A percentile compares a stretch with the other conserved stretches of the same genome.
phyloP scores from a whole-genome alignment of 148 eudicot genomes.

The Amaranthus palmeri region DNA sequence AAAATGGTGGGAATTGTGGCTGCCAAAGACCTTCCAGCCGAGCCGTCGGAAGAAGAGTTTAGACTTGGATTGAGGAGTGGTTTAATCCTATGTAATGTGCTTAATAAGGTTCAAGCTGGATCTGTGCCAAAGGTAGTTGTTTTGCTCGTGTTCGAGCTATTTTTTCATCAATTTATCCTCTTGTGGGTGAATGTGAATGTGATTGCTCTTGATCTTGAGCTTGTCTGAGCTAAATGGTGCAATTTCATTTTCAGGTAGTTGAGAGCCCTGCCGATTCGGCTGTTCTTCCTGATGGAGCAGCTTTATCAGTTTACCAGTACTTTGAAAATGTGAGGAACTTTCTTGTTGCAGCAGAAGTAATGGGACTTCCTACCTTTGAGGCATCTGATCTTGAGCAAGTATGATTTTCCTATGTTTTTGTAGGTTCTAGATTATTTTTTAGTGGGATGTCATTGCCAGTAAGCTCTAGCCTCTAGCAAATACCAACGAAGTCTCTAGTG shows the following conservation, averaged over 20 bases:
- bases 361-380: slow-evolving; percentile 91
- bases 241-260: slow-evolving; percentile 54
- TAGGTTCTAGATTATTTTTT: background rate
- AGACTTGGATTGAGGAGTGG: slow-evolving; percentile 86
- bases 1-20: slow-evolving; percentile 88
- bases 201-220: background rate
- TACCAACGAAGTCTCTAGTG: too few relatives aligned
- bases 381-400: slow-evolving; percentile 98
- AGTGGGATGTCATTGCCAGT: too few relatives aligned
- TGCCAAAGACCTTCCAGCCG: slow-evolving; percentile 82
- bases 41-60: slow-evolving; percentile 90
- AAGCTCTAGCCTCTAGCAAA: too few relatives aligned
- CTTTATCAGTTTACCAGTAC: slow-evolving; percentile 89
- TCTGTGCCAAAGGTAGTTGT: slow-evolving; percentile 63
- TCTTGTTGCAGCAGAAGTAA: slow-evolving; percentile 71
- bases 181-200: background rate
- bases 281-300: slow-evolving; percentile 85
- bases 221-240: background rate
- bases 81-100: slow-evolving; percentile 73
- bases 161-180: background rate
- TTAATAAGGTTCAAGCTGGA: slow-evolving; percentile 90
- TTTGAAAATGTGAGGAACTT: slow-evolving; percentile 95
- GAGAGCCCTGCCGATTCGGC: slow-evolving; percentile 77
- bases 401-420: slow-evolving; percentile 15
- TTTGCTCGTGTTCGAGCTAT: slow-evolving; percentile 18